Evolutionary conservation across 208 protist species (phyloP), one percentile per base, ranked within the genome.

Genomic region (Trypanosoma rangeli): DNA sequence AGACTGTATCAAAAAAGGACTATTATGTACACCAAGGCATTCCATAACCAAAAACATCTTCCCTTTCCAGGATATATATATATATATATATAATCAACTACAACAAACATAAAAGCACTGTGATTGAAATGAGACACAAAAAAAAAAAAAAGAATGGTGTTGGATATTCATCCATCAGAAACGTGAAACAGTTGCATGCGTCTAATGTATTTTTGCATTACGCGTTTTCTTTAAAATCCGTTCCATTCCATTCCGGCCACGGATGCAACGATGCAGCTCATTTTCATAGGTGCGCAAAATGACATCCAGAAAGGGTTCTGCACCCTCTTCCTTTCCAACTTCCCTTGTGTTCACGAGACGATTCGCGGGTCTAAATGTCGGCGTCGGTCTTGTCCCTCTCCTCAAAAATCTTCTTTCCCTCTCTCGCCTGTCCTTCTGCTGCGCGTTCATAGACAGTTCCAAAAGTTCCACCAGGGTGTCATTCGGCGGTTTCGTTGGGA

Each of bases 251-350:
- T 46, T 56, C n/a, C 46, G 42, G 31, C 68, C 68, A 15, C 68
- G 56, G 18, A 73, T 20, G 37, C 68, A 73, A 42, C 49, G 57
- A 48, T 59, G 68, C 12, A 73, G 28, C 46, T 73, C 68, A 49
- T 66, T 73, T 24, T 73, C 58, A 46, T 73, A 73, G 9, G 37
- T 33, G 46, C 50, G 58, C 26, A 73, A 42, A 20, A 73, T 24
- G 28, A 48, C 24, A 71, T 69, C 64, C 10, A 60, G 24, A 64
- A 53, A 64, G 1, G 5, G 0, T 49, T 49, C 35, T 16, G 57
- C 18, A 20, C 16, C 20, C 4, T 63, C 29, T n/a, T 7, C 16
- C 26, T 10, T 37, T 2, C 3, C 61, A 15, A 1, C 29, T 5
- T 37, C 35, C 10, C 5, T 29, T 26, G 26, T 33, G 10, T 42